Evolutionary conservation across 345 rosid species (phyloP).

Genomic region (Murraya paniculata): DNA sequence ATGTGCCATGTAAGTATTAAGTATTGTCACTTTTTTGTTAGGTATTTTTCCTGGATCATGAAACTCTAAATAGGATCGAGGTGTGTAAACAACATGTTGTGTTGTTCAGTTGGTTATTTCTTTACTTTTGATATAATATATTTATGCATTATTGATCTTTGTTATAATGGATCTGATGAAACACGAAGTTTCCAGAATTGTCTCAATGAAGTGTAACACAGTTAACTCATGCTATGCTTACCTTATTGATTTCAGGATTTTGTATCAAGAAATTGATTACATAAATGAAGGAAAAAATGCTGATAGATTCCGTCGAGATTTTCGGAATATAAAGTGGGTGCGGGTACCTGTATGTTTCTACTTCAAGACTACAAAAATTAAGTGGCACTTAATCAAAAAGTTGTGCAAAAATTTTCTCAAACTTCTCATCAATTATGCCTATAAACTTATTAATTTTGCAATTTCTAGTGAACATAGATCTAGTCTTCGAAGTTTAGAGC

Average conservation of each 20-base stretch:
- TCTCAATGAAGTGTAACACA: not conserved
- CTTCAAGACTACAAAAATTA: conserved; percentile 14
- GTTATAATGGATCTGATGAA: not conserved
- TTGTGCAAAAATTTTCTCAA: not conserved
- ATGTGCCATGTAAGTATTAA: conserved; percentile 67
- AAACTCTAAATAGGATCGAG: not conserved
- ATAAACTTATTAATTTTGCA: not conserved
- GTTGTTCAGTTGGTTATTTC: not conserved
- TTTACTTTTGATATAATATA: not conserved
- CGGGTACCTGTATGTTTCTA: conserved; percentile 80
- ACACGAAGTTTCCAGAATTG: not conserved
- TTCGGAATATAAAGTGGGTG: conserved; percentile 90
- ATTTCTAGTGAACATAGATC: not conserved
- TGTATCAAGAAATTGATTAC: conserved; percentile 93
- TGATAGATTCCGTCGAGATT: conserved; percentile 84
- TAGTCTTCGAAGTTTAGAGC: not conserved
- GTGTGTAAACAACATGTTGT: not conserved
- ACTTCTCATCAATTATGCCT: not conserved
- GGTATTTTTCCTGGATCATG: not conserved
- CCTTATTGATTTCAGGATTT: conserved; percentile 53
- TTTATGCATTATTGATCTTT: not conserved
- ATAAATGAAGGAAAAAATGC: conserved; percentile 96
- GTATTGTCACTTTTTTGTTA: not conserved
- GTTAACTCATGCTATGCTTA: not conserved
- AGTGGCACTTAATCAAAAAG: not conserved